Evolutionary conservation across 805 yeast genomes (phyloP), one percentile per base, ranked within the genome.

Genomic region (Isabelozyma pseudorhagii): DNA sequence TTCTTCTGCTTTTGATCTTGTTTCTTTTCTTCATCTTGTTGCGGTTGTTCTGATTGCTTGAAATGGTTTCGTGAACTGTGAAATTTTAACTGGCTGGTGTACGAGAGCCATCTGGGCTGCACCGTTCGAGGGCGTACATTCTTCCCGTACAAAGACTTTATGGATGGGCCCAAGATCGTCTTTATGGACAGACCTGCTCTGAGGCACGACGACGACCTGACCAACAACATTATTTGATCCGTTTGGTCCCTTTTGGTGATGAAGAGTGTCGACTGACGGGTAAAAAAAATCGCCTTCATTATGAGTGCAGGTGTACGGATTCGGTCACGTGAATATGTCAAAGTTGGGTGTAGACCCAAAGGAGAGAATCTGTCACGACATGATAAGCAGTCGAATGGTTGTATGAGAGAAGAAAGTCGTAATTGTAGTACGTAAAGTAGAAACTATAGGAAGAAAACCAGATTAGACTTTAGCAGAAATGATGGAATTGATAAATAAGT

Each of bases 1-100:
- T 17, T 34, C 17, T 51, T 52, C 38, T 56, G 48, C 36, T 54
- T 51, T 25, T 55, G 44, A 36, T 49, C 49, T 40, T 40, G 28
- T 17, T 40, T 11, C 18, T n/a, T 9, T 10, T 18, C n/a, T 18
- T 40, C 28, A 6, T 14, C 25, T 5, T 39, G 41, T 6, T 21
- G 25, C 3, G 25, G 13, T 34, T 34, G 13, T 3, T 38, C 21
- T 11, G 17, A 38, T 38, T 38, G 17, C 13, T 38, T 38, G 10
- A 38, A n/a, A 38, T 38, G 17, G 14, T 38, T 38, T 14, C 40
- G 40, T 11, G 40, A 14, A 38, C 7, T 11, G 10, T 38, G 40
- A n/a, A 38, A 38, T 14, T 38, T 10, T 10, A 38, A n/a, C 21
- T 38, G 17, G 40, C 14, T 38, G 40, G 13, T 31, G n/a, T 31